Conservation (phyloP, 192 early-diverging fungal genomes). For the Thoreauomyces humboldtii region DNA sequence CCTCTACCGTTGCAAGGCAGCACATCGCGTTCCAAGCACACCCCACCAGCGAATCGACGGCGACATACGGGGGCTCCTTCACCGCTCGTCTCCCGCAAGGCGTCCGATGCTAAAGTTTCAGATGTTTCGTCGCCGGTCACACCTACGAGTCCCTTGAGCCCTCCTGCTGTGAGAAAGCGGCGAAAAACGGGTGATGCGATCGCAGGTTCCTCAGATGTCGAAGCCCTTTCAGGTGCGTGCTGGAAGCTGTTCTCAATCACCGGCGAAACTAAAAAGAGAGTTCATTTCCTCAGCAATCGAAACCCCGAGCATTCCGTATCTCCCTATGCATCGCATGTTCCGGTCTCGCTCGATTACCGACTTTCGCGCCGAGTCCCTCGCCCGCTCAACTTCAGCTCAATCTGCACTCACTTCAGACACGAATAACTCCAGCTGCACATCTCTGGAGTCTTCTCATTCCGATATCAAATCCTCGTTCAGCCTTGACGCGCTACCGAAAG, state of each 20-base stretch:
- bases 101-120: neutral
- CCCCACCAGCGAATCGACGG: neutral
- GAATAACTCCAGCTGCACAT: neutral
- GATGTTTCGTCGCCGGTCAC: neutral
- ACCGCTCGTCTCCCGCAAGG: neutral
- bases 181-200: neutral
- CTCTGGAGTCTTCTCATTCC: neutral
- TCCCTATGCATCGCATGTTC: neutral
- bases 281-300: neutral
- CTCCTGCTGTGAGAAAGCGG: neutral
- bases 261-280: neutral
- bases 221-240: no score
- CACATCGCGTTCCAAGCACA: no score
- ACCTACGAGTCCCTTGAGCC: neutral
- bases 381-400: neutral
- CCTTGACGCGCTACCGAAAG: neutral
- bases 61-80: neutral
- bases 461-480: neutral
- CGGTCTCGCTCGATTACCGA: constrained; percentile 18
- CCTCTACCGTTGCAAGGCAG: no score
- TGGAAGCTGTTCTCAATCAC: no score
- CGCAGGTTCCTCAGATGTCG: neutral
- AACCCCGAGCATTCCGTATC: neutral
- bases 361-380: constrained; percentile 12
- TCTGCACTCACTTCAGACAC: neutral